Conservation (phyloP, 2,329 filamentous ascomycete species). For the Cryphonectria nitschkei region DNA sequence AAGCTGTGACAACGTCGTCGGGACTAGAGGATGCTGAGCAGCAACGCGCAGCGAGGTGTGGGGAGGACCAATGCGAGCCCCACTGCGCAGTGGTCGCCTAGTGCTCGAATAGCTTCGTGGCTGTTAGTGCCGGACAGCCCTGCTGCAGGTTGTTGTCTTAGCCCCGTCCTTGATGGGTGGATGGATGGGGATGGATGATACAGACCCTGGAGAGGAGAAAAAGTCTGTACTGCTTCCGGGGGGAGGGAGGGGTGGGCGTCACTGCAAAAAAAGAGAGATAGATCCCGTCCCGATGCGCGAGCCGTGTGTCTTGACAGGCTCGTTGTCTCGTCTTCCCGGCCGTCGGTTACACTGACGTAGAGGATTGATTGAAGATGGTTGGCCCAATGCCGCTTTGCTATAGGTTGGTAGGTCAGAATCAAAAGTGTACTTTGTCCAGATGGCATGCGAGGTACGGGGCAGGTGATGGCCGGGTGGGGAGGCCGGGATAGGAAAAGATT, state of each 20-base stretch:
- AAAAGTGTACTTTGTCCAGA: conserved; percentile 15
- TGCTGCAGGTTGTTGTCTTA: conserved; percentile 35
- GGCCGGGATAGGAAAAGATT: conserved; percentile 33
- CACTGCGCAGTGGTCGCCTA: conserved; percentile 36
- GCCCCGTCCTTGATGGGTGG: conserved; percentile 24
- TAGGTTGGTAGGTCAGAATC: conserved; percentile 8
- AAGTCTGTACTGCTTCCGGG: conserved; percentile 19
- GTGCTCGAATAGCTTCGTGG: conserved; percentile 32
- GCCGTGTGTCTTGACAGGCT: conserved; percentile 24
- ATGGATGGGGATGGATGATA: conserved; percentile 16
- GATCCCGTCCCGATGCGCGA: conserved; percentile 23
- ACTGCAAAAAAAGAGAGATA: conserved; percentile 10
- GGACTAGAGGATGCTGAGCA: conserved; percentile 21
- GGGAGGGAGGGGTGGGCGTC: conserved; percentile 4
- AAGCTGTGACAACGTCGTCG: conserved; percentile 21
- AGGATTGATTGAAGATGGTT: conserved; percentile 21
- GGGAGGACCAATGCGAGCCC: conserved; percentile 43
- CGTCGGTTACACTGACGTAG: conserved; percentile 28
- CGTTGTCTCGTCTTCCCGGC: conserved; percentile 22
- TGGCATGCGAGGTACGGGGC: conserved; percentile 13
- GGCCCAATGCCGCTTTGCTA: conserved; percentile 21
- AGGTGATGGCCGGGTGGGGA: conserved; percentile 16
- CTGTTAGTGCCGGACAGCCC: conserved; percentile 37
- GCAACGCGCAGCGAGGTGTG: conserved; percentile 35
- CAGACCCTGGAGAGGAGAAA: conserved; percentile 15